Evolutionary conservation across 2,329 filamentous ascomycete species (phyloP).

Genomic region (Phialocephala sp.): DNA sequence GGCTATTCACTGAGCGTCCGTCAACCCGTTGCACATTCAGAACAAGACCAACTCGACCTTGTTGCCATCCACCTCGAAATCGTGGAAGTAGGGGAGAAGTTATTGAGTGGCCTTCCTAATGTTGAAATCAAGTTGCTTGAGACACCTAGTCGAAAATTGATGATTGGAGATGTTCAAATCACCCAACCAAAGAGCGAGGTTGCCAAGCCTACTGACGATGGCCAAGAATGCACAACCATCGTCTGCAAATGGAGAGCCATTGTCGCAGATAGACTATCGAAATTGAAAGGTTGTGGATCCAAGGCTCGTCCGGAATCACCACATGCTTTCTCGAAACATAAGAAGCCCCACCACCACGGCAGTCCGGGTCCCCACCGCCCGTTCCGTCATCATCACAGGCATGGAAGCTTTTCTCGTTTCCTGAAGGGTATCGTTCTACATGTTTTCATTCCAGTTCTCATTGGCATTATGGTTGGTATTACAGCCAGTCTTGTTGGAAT

Average conservation of each 20-base stretch:
- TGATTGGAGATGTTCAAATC: slow-evolving; percentile 56
- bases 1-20: slow-evolving; percentile 39
- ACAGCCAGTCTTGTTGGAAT: slow-evolving; percentile 71
- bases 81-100: slow-evolving; percentile 62
- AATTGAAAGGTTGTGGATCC: slow-evolving; percentile 49
- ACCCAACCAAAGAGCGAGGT: slow-evolving; percentile 36
- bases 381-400: slow-evolving; percentile 43
- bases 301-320: slow-evolving; percentile 34
- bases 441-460: slow-evolving; percentile 69
- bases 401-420: slow-evolving; percentile 52
- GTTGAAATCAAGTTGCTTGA: slow-evolving; percentile 68
- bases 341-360: slow-evolving; percentile 34
- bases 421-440: slow-evolving; percentile 63
- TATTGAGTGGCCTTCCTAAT: slow-evolving; percentile 58
- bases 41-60: slow-evolving; percentile 57
- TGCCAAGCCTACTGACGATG: slow-evolving; percentile 41
- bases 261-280: slow-evolving; percentile 52
- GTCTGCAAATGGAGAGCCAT: slow-evolving; percentile 62
- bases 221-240: slow-evolving; percentile 49
- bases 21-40: slow-evolving; percentile 52
- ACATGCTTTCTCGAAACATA: slow-evolving; percentile 24
- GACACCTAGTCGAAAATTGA: slow-evolving; percentile 58
- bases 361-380: slow-evolving; percentile 34
- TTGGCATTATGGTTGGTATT: slow-evolving; percentile 73
- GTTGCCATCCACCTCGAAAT: slow-evolving; percentile 62